Base-by-base conservation (phyloP, 345 rosid species). In the Turnera subulata region DNA sequence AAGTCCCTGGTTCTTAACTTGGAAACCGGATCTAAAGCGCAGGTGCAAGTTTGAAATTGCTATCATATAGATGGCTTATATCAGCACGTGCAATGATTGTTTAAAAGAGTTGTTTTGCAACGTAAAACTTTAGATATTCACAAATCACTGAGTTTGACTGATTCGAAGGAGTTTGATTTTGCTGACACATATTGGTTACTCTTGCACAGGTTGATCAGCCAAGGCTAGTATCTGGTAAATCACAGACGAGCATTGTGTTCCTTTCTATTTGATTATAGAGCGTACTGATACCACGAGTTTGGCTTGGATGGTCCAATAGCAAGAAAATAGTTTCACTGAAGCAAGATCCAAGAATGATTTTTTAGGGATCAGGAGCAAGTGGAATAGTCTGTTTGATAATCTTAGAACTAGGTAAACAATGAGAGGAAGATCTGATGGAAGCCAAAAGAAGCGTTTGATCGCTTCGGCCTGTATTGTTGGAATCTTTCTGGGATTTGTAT, bases 341-440 rank as follows among this genome's bases (percentile, higher is more conserved):
- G 61, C 62, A 70, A 71, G 71, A 72, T 69, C 65, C 26, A 24
- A 19, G 33, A 55, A 52, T 81, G 70, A 75, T 59, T 55, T 64
- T 50, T 39, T 46, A 58, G 45, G 52, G 35, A 2, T 17, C 11
- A 26, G 55, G 56, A 61, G 44, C 39, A 58, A 66, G 35, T 60
- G 44, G 59, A 66, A 61, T 40, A 25, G 53, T 59, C 58, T 58
- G 25, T 67, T 68, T 43, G 56, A 56, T 56, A 66, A 46, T 47
- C 35, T 51, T 20, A 18, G 47, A 55, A 40, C 43, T 38, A 39
- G 64, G 43, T 55, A 62, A 74, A 74, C 53, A 56, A 92, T 84
- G 97, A 89, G 97, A 78, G 93, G 93, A 74, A 89, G 97, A 79
- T 64, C 95, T 46, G 95, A 92, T 68, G 91, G 85, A 62, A 78